Percentiles rank a stretch among this genome's conserved stretches.
Conservation (phyloP, 192 early-diverging fungal genomes). For the Dissophora ornata region DNA sequence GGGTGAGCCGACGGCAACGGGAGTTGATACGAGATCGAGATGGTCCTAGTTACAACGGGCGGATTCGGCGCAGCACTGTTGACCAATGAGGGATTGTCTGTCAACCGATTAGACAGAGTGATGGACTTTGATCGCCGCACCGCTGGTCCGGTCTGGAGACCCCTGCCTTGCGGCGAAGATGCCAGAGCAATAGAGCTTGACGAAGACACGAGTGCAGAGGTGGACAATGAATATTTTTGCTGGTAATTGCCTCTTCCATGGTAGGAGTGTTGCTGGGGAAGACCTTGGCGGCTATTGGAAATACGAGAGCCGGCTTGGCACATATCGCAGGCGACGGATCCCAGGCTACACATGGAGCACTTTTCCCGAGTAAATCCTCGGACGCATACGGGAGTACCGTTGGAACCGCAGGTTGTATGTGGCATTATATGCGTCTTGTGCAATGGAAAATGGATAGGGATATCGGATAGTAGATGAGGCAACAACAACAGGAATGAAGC, state of each 20-base stretch:
- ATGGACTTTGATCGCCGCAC: no score
- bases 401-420: constrained; percentile 14
- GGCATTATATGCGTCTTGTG: no score
- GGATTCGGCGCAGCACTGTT: no score
- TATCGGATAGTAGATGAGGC: no score
- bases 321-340: constrained; percentile 30
- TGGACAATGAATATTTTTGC: neutral
- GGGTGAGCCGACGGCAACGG: constrained; percentile 19
- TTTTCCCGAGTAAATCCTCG: constrained; percentile 38
- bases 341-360: constrained; percentile 23
- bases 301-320: constrained; percentile 5
- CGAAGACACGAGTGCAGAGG: neutral
- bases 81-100: no score
- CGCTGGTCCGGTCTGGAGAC: no score
- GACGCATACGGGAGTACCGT: constrained; percentile 13
- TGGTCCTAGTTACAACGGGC: neutral
- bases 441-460: no score
- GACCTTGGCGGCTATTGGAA: neutral
- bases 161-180: no score
- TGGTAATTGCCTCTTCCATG: neutral
- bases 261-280: constrained; percentile 5
- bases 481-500: no score
- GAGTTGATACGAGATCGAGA: constrained; percentile 31
- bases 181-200: neutral
- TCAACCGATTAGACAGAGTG: no score